Conservation (phyloP, 768 basidiomycete species). For the Mycena maculata region DNA sequence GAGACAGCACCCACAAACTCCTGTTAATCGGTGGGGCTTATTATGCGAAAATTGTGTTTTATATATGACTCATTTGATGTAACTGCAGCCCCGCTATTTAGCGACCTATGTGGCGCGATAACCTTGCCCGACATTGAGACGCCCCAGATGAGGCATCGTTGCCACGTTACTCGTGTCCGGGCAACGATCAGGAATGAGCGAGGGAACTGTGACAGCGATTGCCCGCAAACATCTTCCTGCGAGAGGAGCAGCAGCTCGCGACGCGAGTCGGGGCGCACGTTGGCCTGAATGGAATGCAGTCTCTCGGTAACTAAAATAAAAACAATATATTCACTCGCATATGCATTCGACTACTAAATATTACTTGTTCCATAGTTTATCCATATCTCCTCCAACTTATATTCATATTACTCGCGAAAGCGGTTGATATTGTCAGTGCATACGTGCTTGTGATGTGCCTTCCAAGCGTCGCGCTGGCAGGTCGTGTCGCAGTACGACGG, state of each 20-base stretch:
- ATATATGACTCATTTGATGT: neutral
- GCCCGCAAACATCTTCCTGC: neutral
- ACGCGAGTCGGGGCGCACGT: slow-evolving; percentile 6
- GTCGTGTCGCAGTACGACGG: slow-evolving; percentile 10
- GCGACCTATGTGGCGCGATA: slow-evolving; percentile 2
- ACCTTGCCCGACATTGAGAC: neutral
- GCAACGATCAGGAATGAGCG: neutral
- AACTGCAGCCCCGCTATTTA: slow-evolving; percentile 3
- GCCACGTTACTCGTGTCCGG: slow-evolving; percentile 14
- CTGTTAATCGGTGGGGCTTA: slow-evolving; percentile 18
- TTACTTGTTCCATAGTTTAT: neutral
- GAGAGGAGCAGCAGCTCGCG: neutral
- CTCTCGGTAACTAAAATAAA: slow-evolving; percentile 3
- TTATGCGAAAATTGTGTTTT: neutral
- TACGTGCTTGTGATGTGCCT: slow-evolving; percentile 20
- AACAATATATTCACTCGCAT: slow-evolving; percentile 11
- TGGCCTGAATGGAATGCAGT: neutral
- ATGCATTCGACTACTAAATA: slow-evolving; percentile 16
- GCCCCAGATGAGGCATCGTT: slow-evolving; percentile 16
- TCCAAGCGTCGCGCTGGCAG: slow-evolving; percentile 13
- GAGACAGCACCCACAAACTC: neutral
- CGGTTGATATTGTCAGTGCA: slow-evolving; percentile 20
- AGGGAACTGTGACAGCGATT: neutral
- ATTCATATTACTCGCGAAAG: neutral
- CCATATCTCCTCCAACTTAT: neutral